phyloP scores from a whole-genome alignment of 345 rosid genomes.

The Lepidium sativum region DNA sequence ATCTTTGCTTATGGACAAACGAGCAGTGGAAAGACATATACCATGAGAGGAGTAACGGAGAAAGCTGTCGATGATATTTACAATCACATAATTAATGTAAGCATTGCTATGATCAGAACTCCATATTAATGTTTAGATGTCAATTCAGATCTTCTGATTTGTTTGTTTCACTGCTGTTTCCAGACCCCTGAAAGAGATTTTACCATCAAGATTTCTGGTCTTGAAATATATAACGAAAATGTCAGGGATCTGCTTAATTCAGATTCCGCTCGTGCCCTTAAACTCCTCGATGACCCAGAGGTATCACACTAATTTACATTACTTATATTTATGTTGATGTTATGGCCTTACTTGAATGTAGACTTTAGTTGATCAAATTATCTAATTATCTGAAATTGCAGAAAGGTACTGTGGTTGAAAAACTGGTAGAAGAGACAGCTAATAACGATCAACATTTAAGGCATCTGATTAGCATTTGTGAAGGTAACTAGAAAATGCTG shows the following conservation, averaged over 20 bases:
- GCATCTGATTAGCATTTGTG: conserved; percentile 80
- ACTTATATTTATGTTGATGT: background rate
- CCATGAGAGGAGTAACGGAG: conserved; percentile 98
- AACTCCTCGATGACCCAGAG: conserved; percentile 99
- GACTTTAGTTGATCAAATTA: background rate
- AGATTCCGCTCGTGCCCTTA: conserved; percentile 84
- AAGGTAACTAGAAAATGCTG: conserved; percentile 45
- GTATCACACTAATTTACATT: conserved; percentile 32
- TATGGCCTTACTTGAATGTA: background rate
- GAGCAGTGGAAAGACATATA: conserved; percentile 95
- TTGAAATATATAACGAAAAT: conserved; percentile 95
- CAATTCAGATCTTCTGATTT: background rate
- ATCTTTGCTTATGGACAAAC: conserved; percentile 98
- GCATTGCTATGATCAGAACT: conserved; percentile 13
- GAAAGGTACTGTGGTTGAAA: conserved; percentile 99
- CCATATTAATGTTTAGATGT: background rate
- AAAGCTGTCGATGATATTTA: conserved; percentile 95
- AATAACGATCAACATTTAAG: conserved; percentile 66
- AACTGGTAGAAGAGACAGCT: conserved; percentile 86
- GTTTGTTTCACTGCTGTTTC: conserved; percentile 18
- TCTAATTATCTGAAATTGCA: conserved; percentile 22
- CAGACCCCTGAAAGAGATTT: conserved; percentile 98
- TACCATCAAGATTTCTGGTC: conserved; percentile 83
- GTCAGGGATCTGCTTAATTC: conserved; percentile 84
- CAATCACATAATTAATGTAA: conserved; percentile 71